Base-by-base conservation (phyloP, 257 asterid genomes). In the Plantago ovata region DNA sequence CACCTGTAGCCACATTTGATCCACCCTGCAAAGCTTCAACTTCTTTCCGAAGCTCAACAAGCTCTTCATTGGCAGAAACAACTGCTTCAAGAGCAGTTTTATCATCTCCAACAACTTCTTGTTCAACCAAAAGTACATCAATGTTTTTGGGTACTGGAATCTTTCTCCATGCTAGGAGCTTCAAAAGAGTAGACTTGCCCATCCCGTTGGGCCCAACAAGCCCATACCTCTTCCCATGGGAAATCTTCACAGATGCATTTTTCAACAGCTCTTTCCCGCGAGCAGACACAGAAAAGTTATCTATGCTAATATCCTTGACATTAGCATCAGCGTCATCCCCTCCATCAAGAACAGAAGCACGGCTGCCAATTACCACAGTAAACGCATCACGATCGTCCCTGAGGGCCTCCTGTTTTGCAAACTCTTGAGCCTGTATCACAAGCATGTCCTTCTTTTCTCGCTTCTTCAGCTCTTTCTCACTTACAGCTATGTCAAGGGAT, bases 211-310 rank as follows among this genome's bases (percentile, higher is more conserved):
- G 86, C 43, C 94, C 94, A 15, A 81, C 81, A 63, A 81, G 65
- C 28, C 94, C 89, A 54, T 84, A 84, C 65, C 94, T 72, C 75
- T 77, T 84, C 38, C 94, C 90, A 57, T 84, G 85, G 51, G 94
- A 79, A 21, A 81, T 79, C 61, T 79, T 84, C 2, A 84, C 81
- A 0, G 85, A 67, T 9, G 86, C 63, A 55, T 81, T 81, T 69
- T 77, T 81, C 75, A 84, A 64, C 15, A 84, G 80, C 38, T 81
- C 85, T 63, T 81, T 81, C 23, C 94, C 90, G 0, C 94, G 81
- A 53, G 87, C 94, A 53, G 94, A 69, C 18, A 81, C 87, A 0
- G 90, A 81, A 68, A 84, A 84, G 41, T 79, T 77, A 20, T 82
- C 89, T 9, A 84, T 49, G 3, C 85, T 79, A 19, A 84, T 77